Conservation (phyloP, 1,284 basidiomycete species). For the Exsudoporus floridanus region DNA sequence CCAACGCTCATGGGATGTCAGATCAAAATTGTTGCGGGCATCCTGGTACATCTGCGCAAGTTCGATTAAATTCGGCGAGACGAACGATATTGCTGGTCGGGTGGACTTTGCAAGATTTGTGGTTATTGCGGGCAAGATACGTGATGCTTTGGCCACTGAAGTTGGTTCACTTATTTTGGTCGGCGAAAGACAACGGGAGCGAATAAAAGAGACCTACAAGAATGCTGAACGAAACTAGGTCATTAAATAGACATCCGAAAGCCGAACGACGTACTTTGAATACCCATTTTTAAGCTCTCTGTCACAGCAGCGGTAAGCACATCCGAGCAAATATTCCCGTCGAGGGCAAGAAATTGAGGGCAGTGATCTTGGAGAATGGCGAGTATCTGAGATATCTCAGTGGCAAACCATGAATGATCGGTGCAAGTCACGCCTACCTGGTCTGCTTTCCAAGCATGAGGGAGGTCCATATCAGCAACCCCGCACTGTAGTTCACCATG, state of each 20-base stretch:
- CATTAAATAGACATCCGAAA: neutral
- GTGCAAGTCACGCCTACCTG: slow-evolving; percentile 41
- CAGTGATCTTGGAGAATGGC: slow-evolving; percentile 45
- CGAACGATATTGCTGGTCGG: slow-evolving; percentile 58
- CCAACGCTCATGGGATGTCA: slow-evolving; percentile 58
- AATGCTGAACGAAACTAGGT: slow-evolving; percentile 43
- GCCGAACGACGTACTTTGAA: slow-evolving; percentile 50
- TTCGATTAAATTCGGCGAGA: slow-evolving; percentile 81
- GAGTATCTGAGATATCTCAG: slow-evolving; percentile 13
- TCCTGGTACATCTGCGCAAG: slow-evolving; percentile 64
- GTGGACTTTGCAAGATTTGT: slow-evolving; percentile 30
- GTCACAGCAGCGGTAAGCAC: slow-evolving; percentile 54
- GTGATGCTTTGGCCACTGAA: slow-evolving; percentile 74
- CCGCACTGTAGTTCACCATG: slow-evolving; percentile 77
- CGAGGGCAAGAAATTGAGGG: slow-evolving; percentile 72
- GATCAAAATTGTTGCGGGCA: slow-evolving; percentile 46
- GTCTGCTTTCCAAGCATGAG: slow-evolving; percentile 48
- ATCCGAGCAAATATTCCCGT: slow-evolving; percentile 73
- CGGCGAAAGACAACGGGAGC: neutral
- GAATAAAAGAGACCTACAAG: slow-evolving; percentile 47
- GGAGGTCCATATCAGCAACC: slow-evolving; percentile 89
- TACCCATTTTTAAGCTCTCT: slow-evolving; percentile 45
- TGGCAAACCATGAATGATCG: neutral
- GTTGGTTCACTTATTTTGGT: slow-evolving; percentile 73
- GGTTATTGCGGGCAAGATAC: slow-evolving; percentile 66